Evolutionary conservation across 1,284 basidiomycete genomes (phyloP).

Genomic region (Caloboletus firmus): DNA sequence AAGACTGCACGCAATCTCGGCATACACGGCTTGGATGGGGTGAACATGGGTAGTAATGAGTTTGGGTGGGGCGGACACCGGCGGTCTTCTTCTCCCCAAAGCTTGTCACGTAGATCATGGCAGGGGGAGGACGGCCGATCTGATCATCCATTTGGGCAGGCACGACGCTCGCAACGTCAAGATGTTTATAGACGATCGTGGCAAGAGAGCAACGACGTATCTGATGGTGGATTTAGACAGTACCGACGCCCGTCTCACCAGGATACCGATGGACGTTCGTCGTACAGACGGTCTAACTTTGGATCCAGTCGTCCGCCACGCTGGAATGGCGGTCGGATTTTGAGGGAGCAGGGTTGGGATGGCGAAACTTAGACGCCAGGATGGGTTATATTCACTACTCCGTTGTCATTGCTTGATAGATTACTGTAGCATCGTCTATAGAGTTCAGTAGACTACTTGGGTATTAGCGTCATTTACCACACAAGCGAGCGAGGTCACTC

Average conservation of each 20-base stretch:
- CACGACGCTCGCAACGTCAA: conserved; percentile 8
- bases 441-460: conserved; percentile 4
- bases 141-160: neutral
- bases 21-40: conserved; percentile 50
- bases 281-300: conserved; percentile 7
- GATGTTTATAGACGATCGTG: neutral
- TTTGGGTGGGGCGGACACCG: conserved; percentile 1
- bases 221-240: neutral
- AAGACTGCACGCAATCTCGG: conserved; percentile 63
- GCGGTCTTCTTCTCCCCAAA: conserved; percentile 9
- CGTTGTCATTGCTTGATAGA: conserved; percentile 1
- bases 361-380: conserved; percentile 5
- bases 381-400: conserved; percentile 2
- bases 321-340: conserved; percentile 1
- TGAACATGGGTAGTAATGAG: conserved; percentile 31
- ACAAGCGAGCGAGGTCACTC: neutral
- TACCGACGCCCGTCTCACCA: conserved; percentile 1
- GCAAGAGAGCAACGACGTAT: neutral
- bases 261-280: conserved; percentile 5
- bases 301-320: conserved; percentile 1
- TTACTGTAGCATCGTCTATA: conserved; percentile 13
- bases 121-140: conserved; percentile 1
- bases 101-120: conserved; percentile 15
- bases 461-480: neutral
- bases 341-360: conserved; percentile 11